Conservation (phyloP, 164 flowering plant species). For the Chloranthus sessilifolius region DNA sequence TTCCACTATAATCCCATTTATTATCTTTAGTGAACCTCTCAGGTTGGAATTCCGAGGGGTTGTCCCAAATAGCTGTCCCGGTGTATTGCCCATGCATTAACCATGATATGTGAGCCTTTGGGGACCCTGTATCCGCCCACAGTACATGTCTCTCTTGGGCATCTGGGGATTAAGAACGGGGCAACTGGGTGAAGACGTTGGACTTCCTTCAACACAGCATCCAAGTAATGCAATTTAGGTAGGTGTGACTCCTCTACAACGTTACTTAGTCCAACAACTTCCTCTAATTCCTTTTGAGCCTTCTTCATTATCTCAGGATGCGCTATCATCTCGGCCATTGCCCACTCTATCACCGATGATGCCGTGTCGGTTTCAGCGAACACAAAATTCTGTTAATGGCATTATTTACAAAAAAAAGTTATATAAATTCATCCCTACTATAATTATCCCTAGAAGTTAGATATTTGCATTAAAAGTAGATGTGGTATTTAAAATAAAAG, state of each 20-base stretch:
- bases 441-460: no score
- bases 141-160: conserved; percentile 15
- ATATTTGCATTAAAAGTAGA: no score
- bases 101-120: conserved; percentile 17
- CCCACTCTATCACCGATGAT: conserved; percentile 30
- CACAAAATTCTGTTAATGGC: neutral
- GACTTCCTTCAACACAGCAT: conserved; percentile 24
- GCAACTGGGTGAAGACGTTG: conserved; percentile 24
- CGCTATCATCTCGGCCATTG: conserved; percentile 19
- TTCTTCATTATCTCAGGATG: conserved; percentile 16
- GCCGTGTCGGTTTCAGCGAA: conserved; percentile 29
- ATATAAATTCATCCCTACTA: no score
- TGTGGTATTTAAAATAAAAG: no score
- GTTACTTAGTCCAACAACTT: conserved; percentile 19
- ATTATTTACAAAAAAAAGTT: no score
- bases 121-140: conserved; percentile 23
- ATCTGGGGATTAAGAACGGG: conserved; percentile 23
- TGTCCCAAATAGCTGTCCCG: conserved; percentile 17
- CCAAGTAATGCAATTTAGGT: conserved; percentile 17
- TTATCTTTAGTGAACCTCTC: conserved; percentile 20
- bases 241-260: conserved; percentile 20
- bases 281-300: conserved; percentile 14
- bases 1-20: conserved; percentile 20
- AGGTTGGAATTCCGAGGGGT: conserved; percentile 22
- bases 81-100: conserved; percentile 22